These are phyloP conservation scores for Sarocladium strictum DNA, from an alignment of 2,329 filamentous ascomycete genomes.

Conservation along the genomic window DNA sequence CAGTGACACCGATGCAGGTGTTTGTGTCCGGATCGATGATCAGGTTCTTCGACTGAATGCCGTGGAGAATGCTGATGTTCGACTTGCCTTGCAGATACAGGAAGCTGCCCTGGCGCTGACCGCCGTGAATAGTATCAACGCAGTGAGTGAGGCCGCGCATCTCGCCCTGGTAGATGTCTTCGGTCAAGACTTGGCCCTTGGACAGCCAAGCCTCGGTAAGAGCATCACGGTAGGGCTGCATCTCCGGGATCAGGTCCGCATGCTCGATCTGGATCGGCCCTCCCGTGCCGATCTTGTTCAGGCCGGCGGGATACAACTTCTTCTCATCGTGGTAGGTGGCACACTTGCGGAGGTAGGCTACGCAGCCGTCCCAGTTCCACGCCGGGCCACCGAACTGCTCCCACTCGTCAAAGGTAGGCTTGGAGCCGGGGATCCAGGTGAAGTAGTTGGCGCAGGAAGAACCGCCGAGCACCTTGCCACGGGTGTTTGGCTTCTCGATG, in stretches of 20 bases:
- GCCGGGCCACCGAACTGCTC: conserved; percentile 66
- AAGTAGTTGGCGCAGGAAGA: conserved; percentile 56
- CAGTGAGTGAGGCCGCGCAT: conserved; percentile 49
- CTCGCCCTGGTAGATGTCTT: conserved; percentile 50
- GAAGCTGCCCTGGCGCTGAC: conserved; percentile 46
- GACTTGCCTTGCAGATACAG: conserved; percentile 45
- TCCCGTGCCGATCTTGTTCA: conserved; percentile 43
- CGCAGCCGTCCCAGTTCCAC: conserved; percentile 50
- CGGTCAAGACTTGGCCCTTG: conserved; percentile 42
- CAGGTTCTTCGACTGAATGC: conserved; percentile 44
- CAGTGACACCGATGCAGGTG: conserved; percentile 38
- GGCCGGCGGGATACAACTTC: conserved; percentile 34
- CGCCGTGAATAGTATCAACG: conserved; percentile 51
- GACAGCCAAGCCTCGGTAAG: conserved; percentile 46
- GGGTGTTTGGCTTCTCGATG: conserved; percentile 57
- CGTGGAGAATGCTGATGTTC: conserved; percentile 46
- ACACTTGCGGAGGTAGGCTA: conserved; percentile 49
- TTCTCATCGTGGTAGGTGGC: conserved; percentile 52
- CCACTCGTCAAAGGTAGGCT: conserved; percentile 59
- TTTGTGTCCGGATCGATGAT: conserved; percentile 40
- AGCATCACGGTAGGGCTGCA: conserved; percentile 43
- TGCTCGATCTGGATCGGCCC: conserved; percentile 51
- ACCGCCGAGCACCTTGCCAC: conserved; percentile 54
- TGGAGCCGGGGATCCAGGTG: conserved; percentile 55
- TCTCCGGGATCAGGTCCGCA: conserved; percentile 46